Evolutionary conservation across 164 flowering plant species (phyloP), one percentile per base, ranked within the genome.

Genomic region (Piper betle): DNA sequence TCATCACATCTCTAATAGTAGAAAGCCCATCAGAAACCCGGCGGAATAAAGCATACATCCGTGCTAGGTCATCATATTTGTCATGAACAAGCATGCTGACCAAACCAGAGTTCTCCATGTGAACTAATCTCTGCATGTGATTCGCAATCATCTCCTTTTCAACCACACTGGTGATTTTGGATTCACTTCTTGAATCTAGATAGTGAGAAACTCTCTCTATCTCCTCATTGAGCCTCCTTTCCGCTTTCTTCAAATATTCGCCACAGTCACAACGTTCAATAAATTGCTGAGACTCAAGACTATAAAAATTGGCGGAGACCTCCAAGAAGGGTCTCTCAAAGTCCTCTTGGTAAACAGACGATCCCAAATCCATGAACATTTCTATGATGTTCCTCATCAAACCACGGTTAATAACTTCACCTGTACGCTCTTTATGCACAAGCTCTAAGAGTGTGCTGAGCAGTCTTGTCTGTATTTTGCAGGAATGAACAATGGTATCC

Each of bases 111-210:
- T 87, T 88, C 67, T 92, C 98, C 98, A 92, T 89, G 69, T 89
- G 89, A 18, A 92, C 95, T 46, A 92, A 66, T 63, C 88, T 77
- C 65, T 68, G 78, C 96, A 92, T 92, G 81, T 89, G 93, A 69
- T 83, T 86, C 11, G 83, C 91, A 77, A 92, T 87, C 98, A 92
- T 89, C 81, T 92, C 96, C 65, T 75, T 84, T 78, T 89, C 98
- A 58, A 92, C 98, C 64, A 89, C 96, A 72, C 73, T 78, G 17
- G 93, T 86, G 50, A 88, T 83, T 81, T 83, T 84, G 25, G 65
- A 19, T 75, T 86, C 92, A 71, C 86, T 88, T 66, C 56, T 78
- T 17, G 80, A 59, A 70, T 88, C 88, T 79, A 88, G 74, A 72
- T 86, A 88, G 70, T 83, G 88, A 25, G 80, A 73, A 39, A 86